A percentile compares a stretch with the other conserved stretches of the same genome.
These are phyloP conservation scores for Yamadazyma takamatsuzukensis DNA, from an alignment of 805 yeast genomes.

Conservation along the genomic window DNA sequence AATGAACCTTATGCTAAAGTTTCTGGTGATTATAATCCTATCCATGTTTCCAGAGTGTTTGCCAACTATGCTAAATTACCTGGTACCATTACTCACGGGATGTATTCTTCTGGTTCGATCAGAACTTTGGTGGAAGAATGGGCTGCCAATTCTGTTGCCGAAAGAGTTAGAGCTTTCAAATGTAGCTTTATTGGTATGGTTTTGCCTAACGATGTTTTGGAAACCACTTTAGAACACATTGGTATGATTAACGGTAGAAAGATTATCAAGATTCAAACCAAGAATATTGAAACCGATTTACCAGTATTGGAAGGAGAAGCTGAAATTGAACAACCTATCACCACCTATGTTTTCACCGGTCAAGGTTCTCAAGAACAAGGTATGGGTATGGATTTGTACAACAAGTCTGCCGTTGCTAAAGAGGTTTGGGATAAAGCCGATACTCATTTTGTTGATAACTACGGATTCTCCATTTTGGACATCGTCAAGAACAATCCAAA, in stretches of 20 bases:
- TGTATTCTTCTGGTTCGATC: slow-evolving; percentile 95
- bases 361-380: slow-evolving; percentile 99
- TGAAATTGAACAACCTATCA: slow-evolving; percentile 96
- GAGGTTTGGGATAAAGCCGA: slow-evolving; percentile 99
- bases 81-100: slow-evolving; percentile 98
- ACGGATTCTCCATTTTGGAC: slow-evolving; percentile 95
- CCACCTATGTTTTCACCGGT: slow-evolving; percentile 97
- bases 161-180: slow-evolving; percentile 91
- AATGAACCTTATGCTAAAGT: slow-evolving; percentile 96
- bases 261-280: slow-evolving; percentile 87
- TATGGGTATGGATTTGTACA: slow-evolving; percentile 99
- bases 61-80: slow-evolving; percentile 91
- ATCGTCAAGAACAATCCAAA: slow-evolving; percentile 95
- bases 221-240: slow-evolving; percentile 85
- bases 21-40: slow-evolving; percentile 98
- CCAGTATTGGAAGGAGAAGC: slow-evolving; percentile 91
- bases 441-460: slow-evolving; percentile 82
- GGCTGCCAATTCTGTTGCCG: slow-evolving; percentile 96
- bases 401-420: slow-evolving; percentile 84
- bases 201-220: slow-evolving; percentile 86
- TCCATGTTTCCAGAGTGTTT: slow-evolving; percentile 93
- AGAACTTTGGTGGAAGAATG: slow-evolving; percentile 94
- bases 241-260: slow-evolving; percentile 99
- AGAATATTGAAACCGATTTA: slow-evolving; percentile 73
- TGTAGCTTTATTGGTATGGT: slow-evolving; percentile 96